Percentiles rank a stretch among this genome's conserved stretches.
Conservation (phyloP, 208 protist species). For the Angomonas deanei region DNA sequence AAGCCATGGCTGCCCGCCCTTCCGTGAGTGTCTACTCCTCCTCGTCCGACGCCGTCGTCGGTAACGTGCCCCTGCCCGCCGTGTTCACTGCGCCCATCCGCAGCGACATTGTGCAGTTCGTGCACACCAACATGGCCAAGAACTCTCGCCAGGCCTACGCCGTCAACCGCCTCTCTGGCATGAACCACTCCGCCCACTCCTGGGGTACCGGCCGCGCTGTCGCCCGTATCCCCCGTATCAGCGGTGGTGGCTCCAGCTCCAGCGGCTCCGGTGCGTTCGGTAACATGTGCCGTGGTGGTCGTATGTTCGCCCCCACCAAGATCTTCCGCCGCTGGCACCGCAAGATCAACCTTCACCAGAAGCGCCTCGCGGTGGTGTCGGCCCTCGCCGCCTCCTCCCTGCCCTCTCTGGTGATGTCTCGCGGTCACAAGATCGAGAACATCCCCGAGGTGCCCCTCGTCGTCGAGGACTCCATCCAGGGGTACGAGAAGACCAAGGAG, state of each 20-base stretch:
- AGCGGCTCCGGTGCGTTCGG: slow-evolving; percentile 99
- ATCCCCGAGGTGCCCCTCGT: slow-evolving; percentile 97
- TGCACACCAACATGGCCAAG: slow-evolving; percentile 96
- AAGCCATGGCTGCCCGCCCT: slow-evolving; percentile 70
- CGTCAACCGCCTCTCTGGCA: slow-evolving; percentile 92
- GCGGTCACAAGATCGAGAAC: slow-evolving; percentile 96
- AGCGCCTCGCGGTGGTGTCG: slow-evolving; percentile 96
- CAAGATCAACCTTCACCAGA: slow-evolving; percentile 97
- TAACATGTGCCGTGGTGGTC: slow-evolving; percentile 99
- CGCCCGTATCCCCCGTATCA: slow-evolving; percentile 99
- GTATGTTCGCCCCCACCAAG: slow-evolving; percentile 99
- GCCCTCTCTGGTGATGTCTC: slow-evolving; percentile 95
- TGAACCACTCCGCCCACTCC: slow-evolving; percentile 96
- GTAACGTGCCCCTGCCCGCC: slow-evolving; percentile 56
- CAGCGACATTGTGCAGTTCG: slow-evolving; percentile 84
- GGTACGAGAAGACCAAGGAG: slow-evolving; percentile 94
- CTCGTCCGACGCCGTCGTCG: slow-evolving; percentile 71
- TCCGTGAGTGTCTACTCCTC: slow-evolving; percentile 83
- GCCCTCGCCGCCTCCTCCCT: slow-evolving; percentile 97
- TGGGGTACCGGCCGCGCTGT: slow-evolving; percentile 99
- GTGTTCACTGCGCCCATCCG: slow-evolving; percentile 85
- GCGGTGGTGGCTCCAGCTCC: slow-evolving; percentile 96
- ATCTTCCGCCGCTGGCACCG: slow-evolving; percentile 97
- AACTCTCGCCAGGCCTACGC: slow-evolving; percentile 97
- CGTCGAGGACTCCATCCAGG: slow-evolving; percentile 87